Percentiles rank a stretch among this genome's conserved stretches.
Conservation (phyloP, 2,329 filamentous ascomycete species). For the Aspergillus pseudoviridinutans region DNA sequence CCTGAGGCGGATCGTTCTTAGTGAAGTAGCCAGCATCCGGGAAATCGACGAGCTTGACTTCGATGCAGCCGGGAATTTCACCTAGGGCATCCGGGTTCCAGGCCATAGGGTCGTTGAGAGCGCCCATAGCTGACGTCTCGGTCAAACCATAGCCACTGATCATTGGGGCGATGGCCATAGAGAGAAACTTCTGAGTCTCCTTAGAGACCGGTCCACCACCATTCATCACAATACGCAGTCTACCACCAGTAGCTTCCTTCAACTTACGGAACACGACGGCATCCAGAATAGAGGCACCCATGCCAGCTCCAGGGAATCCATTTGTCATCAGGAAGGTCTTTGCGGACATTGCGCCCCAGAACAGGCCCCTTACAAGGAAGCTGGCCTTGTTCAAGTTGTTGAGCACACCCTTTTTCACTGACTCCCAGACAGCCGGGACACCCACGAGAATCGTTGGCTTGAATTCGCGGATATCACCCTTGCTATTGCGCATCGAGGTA, state of each 20-base stretch:
- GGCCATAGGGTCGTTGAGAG: constrained; percentile 66
- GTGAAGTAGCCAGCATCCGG: constrained; percentile 81
- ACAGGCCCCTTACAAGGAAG: constrained; percentile 69
- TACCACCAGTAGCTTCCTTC: constrained; percentile 82
- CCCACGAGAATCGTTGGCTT: constrained; percentile 85
- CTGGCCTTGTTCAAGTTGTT: constrained; percentile 70
- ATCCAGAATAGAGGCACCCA: constrained; percentile 67
- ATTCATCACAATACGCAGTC: constrained; percentile 86
- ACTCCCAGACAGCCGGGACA: constrained; percentile 96
- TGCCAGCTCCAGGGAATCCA: constrained; percentile 46
- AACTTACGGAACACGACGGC: constrained; percentile 86
- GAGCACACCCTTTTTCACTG: constrained; percentile 90
- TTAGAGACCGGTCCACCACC: constrained; percentile 87
- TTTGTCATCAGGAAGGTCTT: constrained; percentile 58
- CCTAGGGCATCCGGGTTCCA: constrained; percentile 77
- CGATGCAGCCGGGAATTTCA: constrained; percentile 69
- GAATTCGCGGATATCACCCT: constrained; percentile 90
- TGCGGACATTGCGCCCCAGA: constrained; percentile 63
- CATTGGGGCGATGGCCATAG: constrained; percentile 90
- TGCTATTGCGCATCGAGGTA: constrained; percentile 78
- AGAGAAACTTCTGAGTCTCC: constrained; percentile 86
- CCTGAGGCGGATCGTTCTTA: constrained; percentile 73
- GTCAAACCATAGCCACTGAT: constrained; percentile 90
- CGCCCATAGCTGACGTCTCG: constrained; percentile 71
- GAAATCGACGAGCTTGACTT: constrained; percentile 89